Evolutionary conservation across 768 basidiomycete genomes (phyloP).

Genomic region (Leccinum subgranulosum): DNA sequence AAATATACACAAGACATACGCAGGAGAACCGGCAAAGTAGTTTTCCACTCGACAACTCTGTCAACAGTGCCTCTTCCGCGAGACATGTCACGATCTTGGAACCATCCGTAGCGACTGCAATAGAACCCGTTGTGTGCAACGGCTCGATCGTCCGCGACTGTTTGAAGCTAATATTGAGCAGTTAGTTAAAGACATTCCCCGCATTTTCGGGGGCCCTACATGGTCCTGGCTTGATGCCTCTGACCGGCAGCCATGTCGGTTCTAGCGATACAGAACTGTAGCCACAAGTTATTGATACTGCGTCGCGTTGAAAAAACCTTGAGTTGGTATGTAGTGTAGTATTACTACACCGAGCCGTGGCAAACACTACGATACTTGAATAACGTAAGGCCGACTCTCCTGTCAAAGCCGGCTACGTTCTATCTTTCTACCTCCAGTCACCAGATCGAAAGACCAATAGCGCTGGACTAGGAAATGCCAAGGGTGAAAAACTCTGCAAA

Average conservation of each 20-base stretch:
- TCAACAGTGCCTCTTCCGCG: constrained; percentile 79
- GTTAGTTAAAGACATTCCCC: constrained; percentile 7
- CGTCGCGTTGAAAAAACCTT: not conserved
- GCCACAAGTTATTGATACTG: not conserved
- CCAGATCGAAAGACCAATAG: not conserved
- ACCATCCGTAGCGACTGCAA: constrained; percentile 77
- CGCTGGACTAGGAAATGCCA: too few relatives aligned
- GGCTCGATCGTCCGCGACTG: constrained; percentile 71
- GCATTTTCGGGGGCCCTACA: constrained; percentile 7
- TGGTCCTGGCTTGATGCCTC: constrained; percentile 49
- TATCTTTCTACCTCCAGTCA: not conserved
- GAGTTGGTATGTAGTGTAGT: not conserved
- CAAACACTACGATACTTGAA: not conserved
- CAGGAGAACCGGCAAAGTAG: constrained; percentile 81
- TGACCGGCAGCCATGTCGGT: constrained; percentile 19
- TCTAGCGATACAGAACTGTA: not conserved
- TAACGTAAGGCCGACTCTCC: not conserved
- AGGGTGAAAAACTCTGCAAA: not conserved
- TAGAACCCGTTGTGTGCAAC: constrained; percentile 85
- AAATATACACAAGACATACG: constrained; percentile 46
- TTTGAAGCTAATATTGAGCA: constrained; percentile 55
- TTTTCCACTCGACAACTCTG: constrained; percentile 69
- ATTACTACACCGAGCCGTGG: not conserved
- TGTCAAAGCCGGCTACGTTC: not conserved
- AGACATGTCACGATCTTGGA: constrained; percentile 81